phyloP scores from a whole-genome alignment of 106 monocot species.

The Triglochin maritima region DNA sequence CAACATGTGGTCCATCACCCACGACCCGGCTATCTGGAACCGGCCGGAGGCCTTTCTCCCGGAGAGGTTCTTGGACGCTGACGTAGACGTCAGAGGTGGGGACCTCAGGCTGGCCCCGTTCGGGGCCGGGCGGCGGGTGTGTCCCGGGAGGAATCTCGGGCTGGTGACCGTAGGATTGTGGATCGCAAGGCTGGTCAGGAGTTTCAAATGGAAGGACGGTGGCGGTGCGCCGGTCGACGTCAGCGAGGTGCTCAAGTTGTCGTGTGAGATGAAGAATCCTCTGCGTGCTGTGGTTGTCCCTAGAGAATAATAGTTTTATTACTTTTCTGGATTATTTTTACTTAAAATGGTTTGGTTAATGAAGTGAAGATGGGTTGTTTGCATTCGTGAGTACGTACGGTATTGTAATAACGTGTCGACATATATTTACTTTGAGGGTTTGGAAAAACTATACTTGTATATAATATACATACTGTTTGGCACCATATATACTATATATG shows the following conservation, averaged over 20 bases:
- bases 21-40: slow-evolving; percentile 17
- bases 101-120: slow-evolving; percentile 30
- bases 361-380: no score
- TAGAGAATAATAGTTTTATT: not conserved
- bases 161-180: slow-evolving; percentile 19
- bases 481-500: no score
- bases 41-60: slow-evolving; percentile 12
- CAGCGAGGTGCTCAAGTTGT: slow-evolving; percentile 29
- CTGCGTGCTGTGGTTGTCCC: slow-evolving; percentile 11
- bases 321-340: no score
- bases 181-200: slow-evolving; percentile 20
- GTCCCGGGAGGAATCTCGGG: slow-evolving; percentile 28
- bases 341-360: no score
- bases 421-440: no score
- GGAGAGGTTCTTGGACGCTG: slow-evolving; percentile 10
- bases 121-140: slow-evolving; percentile 27
- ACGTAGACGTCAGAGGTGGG: slow-evolving; percentile 9
- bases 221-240: slow-evolving; percentile 17
- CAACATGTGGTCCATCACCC: slow-evolving; percentile 31
- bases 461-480: no score
- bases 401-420: no score
- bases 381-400: no score
- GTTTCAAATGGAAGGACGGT: slow-evolving; percentile 12
- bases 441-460: no score
- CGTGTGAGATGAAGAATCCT: slow-evolving; percentile 30